phyloP scores from a whole-genome alignment of 108 stramenopile species.

The Nitzschia palea region DNA sequence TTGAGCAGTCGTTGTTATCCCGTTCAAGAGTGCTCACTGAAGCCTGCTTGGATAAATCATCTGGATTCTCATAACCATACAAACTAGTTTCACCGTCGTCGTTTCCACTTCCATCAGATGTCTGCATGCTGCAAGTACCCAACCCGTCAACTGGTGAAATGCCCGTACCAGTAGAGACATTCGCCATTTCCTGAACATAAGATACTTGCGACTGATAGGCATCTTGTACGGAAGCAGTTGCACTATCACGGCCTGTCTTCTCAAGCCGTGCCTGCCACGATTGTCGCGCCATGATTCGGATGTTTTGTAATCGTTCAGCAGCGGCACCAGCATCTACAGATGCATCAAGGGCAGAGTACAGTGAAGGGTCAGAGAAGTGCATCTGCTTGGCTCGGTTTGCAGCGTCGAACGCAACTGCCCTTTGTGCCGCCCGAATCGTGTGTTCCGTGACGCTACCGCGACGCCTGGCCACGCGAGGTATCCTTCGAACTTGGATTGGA shows the following conservation, averaged over 20 bases:
- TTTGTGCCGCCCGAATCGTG: conserved; percentile 1
- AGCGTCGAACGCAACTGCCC: neutral
- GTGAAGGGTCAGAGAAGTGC: neutral
- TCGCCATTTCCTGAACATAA: too few relatives aligned
- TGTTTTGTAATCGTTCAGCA: neutral
- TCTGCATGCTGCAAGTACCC: too few relatives aligned
- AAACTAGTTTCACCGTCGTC: neutral
- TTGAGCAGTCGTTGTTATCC: too few relatives aligned
- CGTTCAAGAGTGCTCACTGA: too few relatives aligned
- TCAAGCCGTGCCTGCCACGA: too few relatives aligned
- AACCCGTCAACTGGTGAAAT: too few relatives aligned
- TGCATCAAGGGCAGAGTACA: neutral
- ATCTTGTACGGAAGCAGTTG: too few relatives aligned
- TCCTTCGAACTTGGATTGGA: neutral
- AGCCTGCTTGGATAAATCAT: neutral
- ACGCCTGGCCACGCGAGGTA: neutral
- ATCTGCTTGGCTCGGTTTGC: neutral
- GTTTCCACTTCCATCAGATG: neutral
- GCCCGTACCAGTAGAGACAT: too few relatives aligned
- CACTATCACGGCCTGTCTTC: too few relatives aligned
- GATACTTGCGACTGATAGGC: too few relatives aligned
- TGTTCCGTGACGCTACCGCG: conserved; percentile 6
- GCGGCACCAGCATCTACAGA: neutral
- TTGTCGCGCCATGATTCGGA: neutral
- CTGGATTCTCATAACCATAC: conserved; percentile 22